Conservation (phyloP, 2,329 filamentous ascomycete species). For the Tolypocladium guangdongense region DNA sequence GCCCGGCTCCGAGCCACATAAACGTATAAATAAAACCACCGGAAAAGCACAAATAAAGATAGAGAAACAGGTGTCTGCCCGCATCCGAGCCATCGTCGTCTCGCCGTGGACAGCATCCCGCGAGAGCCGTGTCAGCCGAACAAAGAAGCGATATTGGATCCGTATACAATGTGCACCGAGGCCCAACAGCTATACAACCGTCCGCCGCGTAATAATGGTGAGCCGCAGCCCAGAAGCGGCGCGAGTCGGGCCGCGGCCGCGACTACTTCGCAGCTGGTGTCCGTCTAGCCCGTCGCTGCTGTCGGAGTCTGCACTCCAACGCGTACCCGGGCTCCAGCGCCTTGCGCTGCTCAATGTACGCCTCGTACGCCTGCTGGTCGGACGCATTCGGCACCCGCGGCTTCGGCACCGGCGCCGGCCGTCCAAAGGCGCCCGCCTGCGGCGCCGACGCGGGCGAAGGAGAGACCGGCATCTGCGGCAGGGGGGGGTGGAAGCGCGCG, state of each 20-base stretch:
- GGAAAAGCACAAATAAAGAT: too few species aligned
- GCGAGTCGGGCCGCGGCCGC: not conserved
- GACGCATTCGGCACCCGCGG: conserved; percentile 28
- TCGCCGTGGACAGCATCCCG: too few species aligned
- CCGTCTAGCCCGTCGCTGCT: conserved; percentile 26
- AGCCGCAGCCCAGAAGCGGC: too few species aligned
- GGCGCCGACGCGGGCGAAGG: not conserved
- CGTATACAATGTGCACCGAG: not conserved
- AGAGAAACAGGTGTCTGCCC: not conserved
- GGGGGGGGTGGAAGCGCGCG: not conserved
- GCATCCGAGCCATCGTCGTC: not conserved
- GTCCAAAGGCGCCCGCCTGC: not conserved
- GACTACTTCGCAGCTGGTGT: not conserved
- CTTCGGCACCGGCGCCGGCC: conserved; percentile 20
- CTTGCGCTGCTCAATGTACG: conserved; percentile 37
- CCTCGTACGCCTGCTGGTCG: conserved; percentile 35
- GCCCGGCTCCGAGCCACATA: not conserved
- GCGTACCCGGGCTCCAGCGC: conserved; percentile 37
- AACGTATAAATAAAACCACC: not conserved
- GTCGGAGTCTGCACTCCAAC: conserved; percentile 31
- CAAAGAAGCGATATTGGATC: not conserved
- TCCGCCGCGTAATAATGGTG: not conserved
- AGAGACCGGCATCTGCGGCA: not conserved
- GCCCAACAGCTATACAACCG: not conserved
- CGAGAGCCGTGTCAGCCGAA: not conserved